Conservation (phyloP, 2,329 filamentous ascomycete genomes). For the Aureobasidium musti region DNA sequence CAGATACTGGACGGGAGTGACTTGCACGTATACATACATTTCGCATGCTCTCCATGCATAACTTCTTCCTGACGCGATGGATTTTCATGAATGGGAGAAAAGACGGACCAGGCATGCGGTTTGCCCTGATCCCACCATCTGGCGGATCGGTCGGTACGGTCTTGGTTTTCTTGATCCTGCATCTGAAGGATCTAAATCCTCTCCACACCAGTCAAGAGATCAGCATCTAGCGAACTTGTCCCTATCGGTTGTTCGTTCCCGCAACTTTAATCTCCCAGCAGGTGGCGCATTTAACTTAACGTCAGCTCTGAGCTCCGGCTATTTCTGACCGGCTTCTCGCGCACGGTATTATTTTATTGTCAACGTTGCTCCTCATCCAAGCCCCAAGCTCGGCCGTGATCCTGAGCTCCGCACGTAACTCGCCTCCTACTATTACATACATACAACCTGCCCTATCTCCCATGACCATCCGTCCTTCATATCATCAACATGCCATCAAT, state of each 20-base stretch:
- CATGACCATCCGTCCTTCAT: constrained; percentile 9
- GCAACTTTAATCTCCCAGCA: constrained; percentile 21
- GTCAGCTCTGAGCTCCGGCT: constrained; percentile 27
- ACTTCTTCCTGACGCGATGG: neutral
- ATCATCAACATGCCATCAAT: constrained; percentile 13
- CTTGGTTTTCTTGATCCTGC: constrained; percentile 20
- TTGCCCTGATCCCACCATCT: neutral
- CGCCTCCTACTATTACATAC: constrained; percentile 4
- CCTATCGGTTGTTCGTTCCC: constrained; percentile 24
- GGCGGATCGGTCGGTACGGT: constrained; percentile 15
- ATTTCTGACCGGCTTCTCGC: constrained; percentile 22
- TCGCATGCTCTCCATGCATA: neutral
- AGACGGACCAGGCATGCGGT: neutral
- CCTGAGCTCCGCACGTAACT: constrained; percentile 10
- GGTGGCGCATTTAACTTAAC: constrained; percentile 24
- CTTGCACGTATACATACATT: neutral
- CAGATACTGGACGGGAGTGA: neutral
- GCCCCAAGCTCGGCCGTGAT: constrained; percentile 18
- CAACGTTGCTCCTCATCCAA: constrained; percentile 24
- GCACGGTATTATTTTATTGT: constrained; percentile 27
- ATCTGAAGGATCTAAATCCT: constrained; percentile 28
- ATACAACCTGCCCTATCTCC: neutral
- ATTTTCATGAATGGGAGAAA: neutral
- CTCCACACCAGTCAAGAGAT: constrained; percentile 23
- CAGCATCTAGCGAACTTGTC: constrained; percentile 28